These are phyloP conservation scores for Leccinum sublutescens DNA, from an alignment of 768 basidiomycete species.

Conservation along the genomic window DNA sequence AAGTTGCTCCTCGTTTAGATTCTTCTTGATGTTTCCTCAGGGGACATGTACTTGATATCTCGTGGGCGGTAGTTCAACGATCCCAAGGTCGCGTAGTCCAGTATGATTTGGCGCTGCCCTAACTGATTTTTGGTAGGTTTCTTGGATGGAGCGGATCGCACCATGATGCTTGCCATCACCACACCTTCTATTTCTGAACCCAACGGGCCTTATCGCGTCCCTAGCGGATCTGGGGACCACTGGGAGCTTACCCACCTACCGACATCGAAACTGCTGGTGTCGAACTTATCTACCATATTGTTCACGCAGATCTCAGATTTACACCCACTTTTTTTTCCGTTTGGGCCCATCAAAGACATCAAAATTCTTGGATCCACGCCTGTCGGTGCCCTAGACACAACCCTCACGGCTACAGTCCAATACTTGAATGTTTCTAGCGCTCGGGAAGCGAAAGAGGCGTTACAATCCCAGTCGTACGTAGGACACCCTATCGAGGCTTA, in stretches of 20 bases:
- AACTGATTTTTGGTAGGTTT: conserved; percentile 49
- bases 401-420: conserved; percentile 61
- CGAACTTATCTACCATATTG: conserved; percentile 61
- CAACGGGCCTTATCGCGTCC: conserved; percentile 24
- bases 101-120: background rate
- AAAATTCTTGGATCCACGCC: conserved; percentile 42
- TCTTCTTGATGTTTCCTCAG: conserved; percentile 34
- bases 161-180: conserved; percentile 55
- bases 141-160: conserved; percentile 78
- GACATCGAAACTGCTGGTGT: conserved; percentile 56
- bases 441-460: conserved; percentile 59
- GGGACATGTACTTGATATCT: conserved; percentile 75
- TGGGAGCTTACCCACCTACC: conserved; percentile 39
- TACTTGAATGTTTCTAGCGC: conserved; percentile 55
- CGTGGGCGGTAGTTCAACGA: conserved; percentile 86
- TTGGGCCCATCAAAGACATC: conserved; percentile 64
- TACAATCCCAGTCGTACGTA: conserved; percentile 64
- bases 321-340: conserved; percentile 72
- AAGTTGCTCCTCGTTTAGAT: background rate
- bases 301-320: conserved; percentile 68
- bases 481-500: conserved; percentile 41
- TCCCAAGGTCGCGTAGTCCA: conserved; percentile 56
- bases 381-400: conserved; percentile 35
- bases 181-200: conserved; percentile 33
- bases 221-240: conserved; percentile 32